Conservation (phyloP, 2,329 filamentous ascomycete genomes). For the Neonectria magnoliae region DNA sequence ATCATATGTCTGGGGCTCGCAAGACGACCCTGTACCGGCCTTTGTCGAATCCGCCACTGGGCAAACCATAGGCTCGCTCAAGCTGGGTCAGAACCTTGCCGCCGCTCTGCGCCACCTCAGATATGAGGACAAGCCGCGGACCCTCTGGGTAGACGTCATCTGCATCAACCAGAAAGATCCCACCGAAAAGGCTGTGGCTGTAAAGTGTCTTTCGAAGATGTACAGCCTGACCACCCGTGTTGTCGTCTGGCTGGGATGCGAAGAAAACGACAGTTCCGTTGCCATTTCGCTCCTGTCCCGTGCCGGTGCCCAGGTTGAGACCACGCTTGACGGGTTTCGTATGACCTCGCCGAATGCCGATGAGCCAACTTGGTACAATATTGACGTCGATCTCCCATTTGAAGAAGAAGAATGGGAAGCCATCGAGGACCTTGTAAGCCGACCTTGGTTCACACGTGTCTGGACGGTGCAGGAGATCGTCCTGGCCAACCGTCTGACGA, state of each 20-base stretch:
- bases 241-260: constrained; percentile 14
- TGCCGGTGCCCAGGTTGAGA: constrained; percentile 3
- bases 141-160: constrained; percentile 28
- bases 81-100: constrained; percentile 4
- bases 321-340: neutral
- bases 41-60: neutral
- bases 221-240: neutral
- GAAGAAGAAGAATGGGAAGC: neutral
- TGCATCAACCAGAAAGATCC: constrained; percentile 25
- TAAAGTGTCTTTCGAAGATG: constrained; percentile 10
- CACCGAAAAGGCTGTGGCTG: constrained; percentile 12
- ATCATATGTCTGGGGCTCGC: constrained; percentile 10
- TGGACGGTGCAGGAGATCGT: constrained; percentile 4
- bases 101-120: constrained; percentile 11
- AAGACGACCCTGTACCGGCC: neutral
- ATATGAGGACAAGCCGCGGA: neutral
- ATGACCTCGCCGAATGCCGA: neutral
- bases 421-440: neutral
- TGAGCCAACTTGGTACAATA: constrained; percentile 2
- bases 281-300: neutral
- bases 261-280: constrained; percentile 1
- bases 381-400: neutral
- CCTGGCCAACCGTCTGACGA: constrained; percentile 3
- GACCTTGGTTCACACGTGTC: constrained; percentile 3
- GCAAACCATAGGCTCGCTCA: neutral